Percentiles rank a stretch among this genome's conserved stretches.
phyloP scores from a whole-genome alignment of 495 filamentous ascomycete species.

The Penicillium canariense region DNA sequence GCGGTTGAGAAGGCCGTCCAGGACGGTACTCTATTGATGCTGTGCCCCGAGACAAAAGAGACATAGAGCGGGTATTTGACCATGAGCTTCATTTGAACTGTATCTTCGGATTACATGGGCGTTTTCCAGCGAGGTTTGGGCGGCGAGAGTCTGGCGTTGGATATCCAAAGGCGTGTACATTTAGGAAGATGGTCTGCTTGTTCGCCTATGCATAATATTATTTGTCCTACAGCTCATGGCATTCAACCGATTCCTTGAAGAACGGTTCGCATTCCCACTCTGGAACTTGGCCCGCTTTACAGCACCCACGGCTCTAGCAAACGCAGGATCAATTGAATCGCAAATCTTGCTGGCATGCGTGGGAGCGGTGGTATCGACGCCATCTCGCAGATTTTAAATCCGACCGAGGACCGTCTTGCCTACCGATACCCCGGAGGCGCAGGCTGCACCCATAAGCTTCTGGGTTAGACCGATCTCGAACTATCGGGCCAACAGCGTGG shows the following conservation, averaged over 20 bases:
- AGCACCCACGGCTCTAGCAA: neutral
- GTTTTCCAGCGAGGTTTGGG: neutral
- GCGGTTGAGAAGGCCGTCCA: conserved; percentile 50
- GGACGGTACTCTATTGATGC: conserved; percentile 35
- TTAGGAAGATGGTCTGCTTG: neutral
- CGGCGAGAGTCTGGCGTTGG: neutral
- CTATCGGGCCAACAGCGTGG: neutral
- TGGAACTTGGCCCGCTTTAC: neutral
- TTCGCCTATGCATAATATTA: neutral
- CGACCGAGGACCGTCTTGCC: neutral
- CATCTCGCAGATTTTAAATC: neutral
- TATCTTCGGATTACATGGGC: neutral
- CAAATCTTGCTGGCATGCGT: neutral
- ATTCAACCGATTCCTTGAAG: neutral
- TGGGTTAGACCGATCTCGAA: neutral
- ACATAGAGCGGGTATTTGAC: neutral
- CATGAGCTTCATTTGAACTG: neutral
- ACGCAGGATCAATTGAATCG: neutral
- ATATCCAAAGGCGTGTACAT: neutral
- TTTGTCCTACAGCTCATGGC: neutral
- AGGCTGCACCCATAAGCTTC: neutral
- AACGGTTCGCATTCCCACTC: neutral
- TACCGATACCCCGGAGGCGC: neutral
- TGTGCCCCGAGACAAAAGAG: conserved; percentile 10
- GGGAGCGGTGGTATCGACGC: neutral